A percentile compares a stretch with the other conserved stretches of the same genome.
These are phyloP conservation scores for Erucastrum elatum DNA, from an alignment of 345 rosid genomes.

Conservation along the genomic window DNA sequence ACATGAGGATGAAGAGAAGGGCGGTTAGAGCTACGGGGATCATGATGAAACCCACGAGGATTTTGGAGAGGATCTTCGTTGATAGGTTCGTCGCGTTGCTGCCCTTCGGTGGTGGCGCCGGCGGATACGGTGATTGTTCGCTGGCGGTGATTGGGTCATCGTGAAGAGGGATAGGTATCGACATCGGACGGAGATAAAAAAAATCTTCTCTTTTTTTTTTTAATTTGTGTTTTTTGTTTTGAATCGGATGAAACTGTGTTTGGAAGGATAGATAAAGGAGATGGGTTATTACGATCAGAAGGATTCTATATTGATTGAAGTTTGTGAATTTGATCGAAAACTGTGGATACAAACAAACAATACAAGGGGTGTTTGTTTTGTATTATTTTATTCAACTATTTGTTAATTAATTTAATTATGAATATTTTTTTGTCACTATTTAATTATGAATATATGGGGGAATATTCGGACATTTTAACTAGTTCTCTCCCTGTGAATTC, in stretches of 20 bases:
- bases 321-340: background rate
- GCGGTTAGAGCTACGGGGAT: constrained; percentile 49
- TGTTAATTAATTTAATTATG: background rate
- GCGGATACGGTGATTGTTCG: constrained; percentile 9
- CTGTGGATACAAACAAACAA: background rate
- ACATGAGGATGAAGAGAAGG: constrained; percentile 57
- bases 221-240: background rate
- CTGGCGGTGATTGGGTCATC: constrained; percentile 19
- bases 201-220: background rate
- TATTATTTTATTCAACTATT: background rate
- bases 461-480: constrained; percentile 32
- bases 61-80: constrained; percentile 50
- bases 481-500: background rate
- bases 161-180: constrained; percentile 11
- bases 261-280: background rate
- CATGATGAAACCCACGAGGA: constrained; percentile 75
- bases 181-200: constrained; percentile 36
- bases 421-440: background rate
- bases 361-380: background rate
- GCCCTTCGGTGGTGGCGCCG: constrained; percentile 47
- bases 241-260: background rate
- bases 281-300: background rate
- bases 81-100: constrained; percentile 39
- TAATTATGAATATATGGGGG: background rate
- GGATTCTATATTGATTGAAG: background rate